phyloP scores from a whole-genome alignment of 2,329 filamentous ascomycete genomes.

The Xylaria sp. region DNA sequence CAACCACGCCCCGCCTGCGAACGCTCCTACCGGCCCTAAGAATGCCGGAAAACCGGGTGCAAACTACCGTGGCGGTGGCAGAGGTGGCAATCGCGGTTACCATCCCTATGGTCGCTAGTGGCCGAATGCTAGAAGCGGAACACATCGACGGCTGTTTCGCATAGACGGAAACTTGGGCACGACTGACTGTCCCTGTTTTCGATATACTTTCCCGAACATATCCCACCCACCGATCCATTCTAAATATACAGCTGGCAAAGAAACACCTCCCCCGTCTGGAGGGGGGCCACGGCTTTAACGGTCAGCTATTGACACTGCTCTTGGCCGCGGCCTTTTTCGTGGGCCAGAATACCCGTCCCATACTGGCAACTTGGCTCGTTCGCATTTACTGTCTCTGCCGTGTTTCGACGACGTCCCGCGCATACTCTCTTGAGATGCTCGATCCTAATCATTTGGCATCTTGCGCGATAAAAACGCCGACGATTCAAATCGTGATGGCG shows the following conservation, averaged over 20 bases:
- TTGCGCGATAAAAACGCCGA: not conserved
- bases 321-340: not conserved
- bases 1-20: constrained; percentile 61
- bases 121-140: not conserved
- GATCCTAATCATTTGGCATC: constrained; percentile 3
- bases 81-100: constrained; percentile 68
- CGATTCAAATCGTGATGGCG: not conserved
- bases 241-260: not conserved
- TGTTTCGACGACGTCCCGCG: not conserved
- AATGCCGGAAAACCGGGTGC: constrained; percentile 88
- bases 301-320: not conserved
- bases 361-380: constrained; percentile 2
- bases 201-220: not conserved
- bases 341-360: constrained; percentile 3
- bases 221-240: not conserved
- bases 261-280: too few relatives aligned
- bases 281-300: not conserved
- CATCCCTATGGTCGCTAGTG: constrained; percentile 60
- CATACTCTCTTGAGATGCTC: constrained; percentile 11
- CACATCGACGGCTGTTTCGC: not conserved
- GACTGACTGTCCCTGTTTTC: not conserved
- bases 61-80: constrained; percentile 87
- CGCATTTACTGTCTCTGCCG: constrained; percentile 12
- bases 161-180: not conserved
- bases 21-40: constrained; percentile 90